Conservation (phyloP, 2,329 filamentous ascomycete genomes). For the Lachnum nothofagi region DNA sequence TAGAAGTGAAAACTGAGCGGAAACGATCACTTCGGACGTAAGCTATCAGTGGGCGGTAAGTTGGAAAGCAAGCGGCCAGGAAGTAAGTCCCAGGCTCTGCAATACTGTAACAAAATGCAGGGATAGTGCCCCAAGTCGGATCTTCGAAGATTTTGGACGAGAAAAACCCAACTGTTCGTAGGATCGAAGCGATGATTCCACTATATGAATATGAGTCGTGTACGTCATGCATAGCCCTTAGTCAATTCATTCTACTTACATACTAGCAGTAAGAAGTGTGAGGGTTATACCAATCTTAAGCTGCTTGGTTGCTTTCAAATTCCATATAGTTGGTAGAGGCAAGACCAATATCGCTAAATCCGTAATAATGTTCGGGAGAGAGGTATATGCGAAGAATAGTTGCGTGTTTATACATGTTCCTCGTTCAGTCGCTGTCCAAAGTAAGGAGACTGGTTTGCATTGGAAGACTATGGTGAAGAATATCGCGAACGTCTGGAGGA, state of each 20-base stretch:
- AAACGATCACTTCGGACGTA: neutral
- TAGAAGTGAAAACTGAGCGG: neutral
- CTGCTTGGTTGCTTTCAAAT: neutral
- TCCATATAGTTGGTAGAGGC: constrained; percentile 4
- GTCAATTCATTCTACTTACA: neutral
- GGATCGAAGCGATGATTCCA: neutral
- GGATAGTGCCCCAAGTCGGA: neutral
- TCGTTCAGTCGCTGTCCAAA: neutral
- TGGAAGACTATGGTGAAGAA: neutral
- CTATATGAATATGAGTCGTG: neutral
- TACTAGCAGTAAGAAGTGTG: constrained; percentile 1
- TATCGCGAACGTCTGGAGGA: neutral
- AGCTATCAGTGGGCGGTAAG: neutral
- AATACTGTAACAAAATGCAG: neutral
- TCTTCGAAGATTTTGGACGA: neutral
- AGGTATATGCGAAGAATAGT: neutral
- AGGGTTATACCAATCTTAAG: neutral
- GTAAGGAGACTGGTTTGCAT: neutral
- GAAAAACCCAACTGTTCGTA: constrained; percentile 1
- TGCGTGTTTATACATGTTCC: neutral
- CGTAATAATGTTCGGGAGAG: constrained; percentile 1
- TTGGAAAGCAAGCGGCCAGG: constrained; percentile 2
- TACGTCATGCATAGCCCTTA: too few species aligned
- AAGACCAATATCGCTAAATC: constrained; percentile 2
- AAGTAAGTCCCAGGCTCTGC: constrained; percentile 3